Base-by-base conservation (phyloP, 2,329 filamentous ascomycete species). In the Aplosporella prunicola region DNA sequence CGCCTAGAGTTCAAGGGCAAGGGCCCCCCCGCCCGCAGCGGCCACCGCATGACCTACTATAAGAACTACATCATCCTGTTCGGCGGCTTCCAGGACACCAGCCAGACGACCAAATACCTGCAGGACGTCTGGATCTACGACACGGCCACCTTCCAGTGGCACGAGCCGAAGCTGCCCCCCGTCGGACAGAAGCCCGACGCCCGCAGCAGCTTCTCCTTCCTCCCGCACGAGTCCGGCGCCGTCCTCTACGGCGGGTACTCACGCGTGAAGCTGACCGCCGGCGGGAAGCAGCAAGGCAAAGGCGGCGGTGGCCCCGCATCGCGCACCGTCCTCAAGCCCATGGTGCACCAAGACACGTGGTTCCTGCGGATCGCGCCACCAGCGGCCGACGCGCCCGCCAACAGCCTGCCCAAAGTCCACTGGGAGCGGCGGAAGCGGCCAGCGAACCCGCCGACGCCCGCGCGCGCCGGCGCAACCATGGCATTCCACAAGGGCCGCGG, bases 61-160 rank as follows among this genome's bases (percentile, higher is more conserved):
- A 96, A 96, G 62, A 86, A 95, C 56, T 96, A 94, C 61, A 87
- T 98, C 44, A 75, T 98, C 41, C 69, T 98, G 1, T 96, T 94
- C 54, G 91, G 91, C 41, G 91, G 91, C 1, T 98, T 98, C 58
- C 91, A 98, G 62, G 91, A 96, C 57, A 96, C 89, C 1, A 89
- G 85, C 8, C 86, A 93, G 57, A 82, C 88, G 57, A 96, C 89
- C 5, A 93, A 88, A 56, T 98, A 98, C 57, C 65, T 98, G 11
- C 79, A 82, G 25, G 91, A 98, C 58, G 66, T 96, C 23, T 98
- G 91, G 89, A 72, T 96, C 36, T 98, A 94, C 60, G 91, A 98
- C 61, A 93, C 86, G 20, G 62, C 82, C 51, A 85, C 81, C 55
- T 95, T 83, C 56, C 71, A 77, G 10, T 98, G 91, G 91, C 75